Base-by-base conservation (phyloP, 441 rosid genomes). In the Kokia cookei region DNA sequence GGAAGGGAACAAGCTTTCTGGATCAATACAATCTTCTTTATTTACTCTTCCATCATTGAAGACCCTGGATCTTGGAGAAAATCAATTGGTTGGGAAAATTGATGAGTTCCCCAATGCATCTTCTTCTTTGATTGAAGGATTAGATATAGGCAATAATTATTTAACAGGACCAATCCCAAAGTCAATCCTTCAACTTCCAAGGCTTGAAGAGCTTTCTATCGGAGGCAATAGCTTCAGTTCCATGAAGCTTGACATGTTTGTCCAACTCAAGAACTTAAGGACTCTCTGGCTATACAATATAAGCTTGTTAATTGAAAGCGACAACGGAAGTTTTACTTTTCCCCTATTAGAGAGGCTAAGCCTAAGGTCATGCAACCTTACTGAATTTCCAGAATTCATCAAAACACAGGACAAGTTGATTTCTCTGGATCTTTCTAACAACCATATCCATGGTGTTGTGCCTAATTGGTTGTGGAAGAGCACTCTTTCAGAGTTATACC, bases 311-410 rank as follows among this genome's bases (percentile, higher is more conserved):
- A 8, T 7, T 24, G 42, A 3, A 13, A 27, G 14, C 1, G 10
- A 67, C 24, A 26, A 13, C 43, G 14, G 27, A 48, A 67, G 5
- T 40, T 3, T 67, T 14, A 14, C 13, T 8, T 0, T 86, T 0
- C 7, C 1, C 15, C 26, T 54, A 14, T 4, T 86, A 4, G 19
- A 0, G 11, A 11, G 79, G 65, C 81, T 65, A 65, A 0, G 0
- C 0, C 5, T 64, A 64, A 5, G 77, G 7, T 77, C 82, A 0
- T 87, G 89, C 73, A 76, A 82, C 1, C 32, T 87, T 17, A 65
- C 0, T 0, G 32, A 12, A 2, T 42, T 86, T 14, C 95, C 90
- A 0, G 40, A 79, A 13, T 1, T 83, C 48, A 40, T 88, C 0
- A 4, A 2, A 2, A 27, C 0, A n/a, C 86, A 77, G 24, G 61